Conservation (phyloP, 306 rosid genomes). For the Gastrolobium villosum region DNA sequence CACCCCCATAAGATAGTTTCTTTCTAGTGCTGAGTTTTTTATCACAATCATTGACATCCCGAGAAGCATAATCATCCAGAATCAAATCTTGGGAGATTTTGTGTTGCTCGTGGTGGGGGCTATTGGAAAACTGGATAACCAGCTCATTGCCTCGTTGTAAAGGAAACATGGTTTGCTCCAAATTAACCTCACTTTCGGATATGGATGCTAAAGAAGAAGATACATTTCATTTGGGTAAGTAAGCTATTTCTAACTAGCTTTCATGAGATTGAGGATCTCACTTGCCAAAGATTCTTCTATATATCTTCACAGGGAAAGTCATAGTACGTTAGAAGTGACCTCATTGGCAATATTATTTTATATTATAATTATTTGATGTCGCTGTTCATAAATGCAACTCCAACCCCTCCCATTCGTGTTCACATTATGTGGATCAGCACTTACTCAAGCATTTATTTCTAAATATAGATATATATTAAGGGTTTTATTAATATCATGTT, state of each 20-base stretch:
- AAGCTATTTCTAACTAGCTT: constrained; percentile 31
- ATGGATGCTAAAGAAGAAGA: constrained; percentile 45
- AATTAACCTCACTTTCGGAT: constrained; percentile 29
- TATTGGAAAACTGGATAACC: constrained; percentile 67
- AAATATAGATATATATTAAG: not conserved
- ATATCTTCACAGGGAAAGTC: constrained; percentile 37
- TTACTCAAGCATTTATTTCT: not conserved
- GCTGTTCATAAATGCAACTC: constrained; percentile 42
- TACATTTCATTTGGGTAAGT: constrained; percentile 44
- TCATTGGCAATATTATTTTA: constrained; percentile 38
- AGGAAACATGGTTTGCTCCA: constrained; percentile 60
- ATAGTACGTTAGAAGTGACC: constrained; percentile 46
- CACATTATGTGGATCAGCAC: constrained; percentile 37
- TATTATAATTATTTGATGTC: constrained; percentile 14
- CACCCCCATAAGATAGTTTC: constrained; percentile 22
- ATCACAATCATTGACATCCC: constrained; percentile 41
- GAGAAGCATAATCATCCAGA: constrained; percentile 56
- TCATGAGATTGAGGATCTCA: constrained; percentile 46
- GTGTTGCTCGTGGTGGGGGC: constrained; percentile 56
- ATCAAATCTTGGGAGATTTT: constrained; percentile 62
- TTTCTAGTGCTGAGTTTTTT: not conserved
- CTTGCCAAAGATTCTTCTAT: constrained; percentile 52
- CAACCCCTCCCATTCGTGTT: constrained; percentile 42
- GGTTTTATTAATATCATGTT: too few species aligned
- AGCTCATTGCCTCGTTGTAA: constrained; percentile 72